Evolutionary conservation across 2,329 filamentous ascomycete genomes (phyloP), one percentile per base, ranked within the genome.

Genomic region (Coleophoma crateriformis): DNA sequence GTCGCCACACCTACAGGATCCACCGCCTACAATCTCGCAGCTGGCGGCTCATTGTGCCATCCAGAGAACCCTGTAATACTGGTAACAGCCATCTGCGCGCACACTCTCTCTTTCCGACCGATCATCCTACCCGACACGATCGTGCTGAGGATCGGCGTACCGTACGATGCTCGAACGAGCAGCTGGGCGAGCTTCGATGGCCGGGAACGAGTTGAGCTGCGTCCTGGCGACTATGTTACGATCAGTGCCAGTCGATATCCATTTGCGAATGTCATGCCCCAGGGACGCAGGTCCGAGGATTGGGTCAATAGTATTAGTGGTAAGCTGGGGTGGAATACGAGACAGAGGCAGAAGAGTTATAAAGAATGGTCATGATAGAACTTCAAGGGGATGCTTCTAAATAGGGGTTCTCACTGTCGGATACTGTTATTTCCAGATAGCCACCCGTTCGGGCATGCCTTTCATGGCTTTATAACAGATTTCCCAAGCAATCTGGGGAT

Each of bases 131-230:
- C 94, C 0, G 94, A 99, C 69, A 96, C 92, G 0, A 95, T 97
- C 54, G 92, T 97, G 1, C 75, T 99, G 52, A 83, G 94, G 35
- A 79, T 96, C 15, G 94, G 92, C 11, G 91, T 97, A n/a, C 94
- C 94, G 0, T 97, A 96, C 66, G 86, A 95, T 67, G 89, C 91
- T 8, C 78, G 94, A 45, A 90, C 90, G 4, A 87, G 83, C 58
- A 91, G 87, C 38, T 99, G 94, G 92, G 94, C 91, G n/a, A 95
- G 90, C 67, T 99, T 99, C 65, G 94, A 99, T 68, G 94, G 94
- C 2, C 81, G 90, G 53, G 90, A 96, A 73, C 82, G 90, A 70
- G 71, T 88, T n/a, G 88, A 94, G 70, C 74, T 94, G 35, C 67
- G 71, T 45, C 85, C 87, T 0, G 88, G 88, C 14, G 88, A 94